phyloP scores from a whole-genome alignment of 2,329 filamentous ascomycete genomes.

The Dothistroma septosporum region DNA sequence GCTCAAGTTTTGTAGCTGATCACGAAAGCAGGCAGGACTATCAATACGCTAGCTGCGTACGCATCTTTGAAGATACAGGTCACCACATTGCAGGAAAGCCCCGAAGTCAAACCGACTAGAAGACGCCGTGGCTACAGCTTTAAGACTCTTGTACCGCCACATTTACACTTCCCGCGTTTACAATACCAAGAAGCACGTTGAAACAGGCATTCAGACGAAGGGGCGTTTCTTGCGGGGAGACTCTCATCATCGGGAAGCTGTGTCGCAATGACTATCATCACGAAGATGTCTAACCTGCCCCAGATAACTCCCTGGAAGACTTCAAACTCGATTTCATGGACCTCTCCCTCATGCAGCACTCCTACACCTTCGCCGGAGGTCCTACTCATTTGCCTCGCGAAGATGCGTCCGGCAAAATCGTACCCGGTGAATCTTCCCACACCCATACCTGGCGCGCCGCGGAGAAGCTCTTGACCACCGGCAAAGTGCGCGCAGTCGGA shows the following conservation, averaged over 20 bases:
- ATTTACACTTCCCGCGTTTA: slow-evolving; percentile 66
- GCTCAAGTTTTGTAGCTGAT: background rate
- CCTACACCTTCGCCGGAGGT: background rate
- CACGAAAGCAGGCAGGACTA: background rate
- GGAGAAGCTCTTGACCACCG: no score
- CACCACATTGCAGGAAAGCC: background rate
- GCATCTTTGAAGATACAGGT: background rate
- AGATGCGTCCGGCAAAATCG: slow-evolving; percentile 7
- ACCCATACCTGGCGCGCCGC: no score
- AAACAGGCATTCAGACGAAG: slow-evolving; percentile 72
- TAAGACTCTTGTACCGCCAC: slow-evolving; percentile 46
- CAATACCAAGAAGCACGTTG: slow-evolving; percentile 80
- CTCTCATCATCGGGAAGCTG: no score
- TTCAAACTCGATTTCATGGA: no score
- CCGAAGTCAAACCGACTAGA: slow-evolving; percentile 35
- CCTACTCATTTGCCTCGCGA: slow-evolving; percentile 6
- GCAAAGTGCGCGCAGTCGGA: no score
- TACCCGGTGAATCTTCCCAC: background rate
- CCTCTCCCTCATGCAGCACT: no score
- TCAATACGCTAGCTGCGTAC: background rate
- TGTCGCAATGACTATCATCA: no score
- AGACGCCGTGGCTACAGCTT: slow-evolving; percentile 43
- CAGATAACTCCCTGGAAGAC: no score
- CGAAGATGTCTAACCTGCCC: no score
- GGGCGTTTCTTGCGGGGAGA: slow-evolving; percentile 68